Evolutionary conservation across 2,329 filamentous ascomycete species (phyloP), one percentile per base, ranked within the genome.

Genomic region (Dactylellina haptotyla): DNA sequence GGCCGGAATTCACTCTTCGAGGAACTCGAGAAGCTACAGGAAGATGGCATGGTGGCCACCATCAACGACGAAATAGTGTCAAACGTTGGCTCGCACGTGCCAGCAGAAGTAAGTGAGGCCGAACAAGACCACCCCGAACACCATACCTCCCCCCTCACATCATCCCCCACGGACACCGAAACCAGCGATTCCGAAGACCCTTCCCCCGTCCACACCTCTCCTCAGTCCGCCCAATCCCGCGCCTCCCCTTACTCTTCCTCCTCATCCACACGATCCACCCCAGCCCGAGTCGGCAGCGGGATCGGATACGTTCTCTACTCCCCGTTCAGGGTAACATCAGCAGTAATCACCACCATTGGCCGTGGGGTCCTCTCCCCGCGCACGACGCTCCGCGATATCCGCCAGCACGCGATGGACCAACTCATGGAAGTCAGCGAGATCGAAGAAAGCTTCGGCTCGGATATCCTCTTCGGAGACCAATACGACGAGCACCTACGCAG

Each of bases 91-190:
- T 65, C 61, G 18, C 51, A 56, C 39, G 54, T 43, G 39, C 69
- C 53, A 20, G 69, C 61, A 34, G 62, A 73, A 56, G 56, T 61
- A 45, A 73, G 69, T 65, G 69, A 73, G 25, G 61, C 61, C 18
- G 69, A 65, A 51, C 46, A 59, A 41, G 37, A 61, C 4, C 56
- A 43, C 18, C 54, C 20, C 30, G 54, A 45, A 50, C 62, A 37
- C 50, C 48, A 37, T 18, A 50, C 26, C 16, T 54, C 50, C 16
- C 51, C 23, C 46, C 64, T 30, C 25, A 67, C 70, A 26, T n/a
- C n/a, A n/a, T 75, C 70, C 25, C 63, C 70, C 18, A 75, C 70
- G 20, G 70, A 75, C 53, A 75, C 70, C 34, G 70, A 75, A 62
- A 75, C 70, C 16, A 73, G 62, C 57, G 70, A 69, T 41, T 73